Conservation (phyloP, 108 stramenopile genomes). For the Parietichytrium sp. region DNA sequence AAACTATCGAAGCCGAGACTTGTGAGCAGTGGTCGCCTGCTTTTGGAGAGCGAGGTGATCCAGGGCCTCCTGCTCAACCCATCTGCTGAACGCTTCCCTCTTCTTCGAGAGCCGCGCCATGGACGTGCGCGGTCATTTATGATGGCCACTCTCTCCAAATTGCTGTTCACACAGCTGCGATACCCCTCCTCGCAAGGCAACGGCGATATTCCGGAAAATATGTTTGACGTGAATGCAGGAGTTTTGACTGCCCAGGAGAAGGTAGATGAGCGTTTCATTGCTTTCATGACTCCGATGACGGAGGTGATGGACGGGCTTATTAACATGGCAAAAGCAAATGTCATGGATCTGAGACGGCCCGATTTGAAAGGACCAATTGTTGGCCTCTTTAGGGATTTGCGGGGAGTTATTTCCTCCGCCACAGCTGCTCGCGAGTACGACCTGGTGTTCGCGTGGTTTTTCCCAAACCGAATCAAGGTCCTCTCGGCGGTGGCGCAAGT, state of each 20-base stretch:
- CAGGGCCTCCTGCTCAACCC: constrained; percentile 30
- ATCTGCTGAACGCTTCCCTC: constrained; percentile 30
- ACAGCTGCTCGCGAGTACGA: constrained; percentile 33
- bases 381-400: constrained; percentile 9
- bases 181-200: constrained; percentile 19
- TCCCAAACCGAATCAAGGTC: constrained; percentile 17
- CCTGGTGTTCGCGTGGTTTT: constrained; percentile 18
- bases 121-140: constrained; percentile 11
- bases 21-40: constrained; percentile 12
- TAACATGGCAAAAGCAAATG: background rate
- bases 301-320: background rate
- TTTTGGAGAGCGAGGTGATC: constrained; percentile 28
- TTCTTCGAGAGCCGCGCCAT: constrained; percentile 9
- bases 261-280: constrained; percentile 17
- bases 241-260: constrained; percentile 21
- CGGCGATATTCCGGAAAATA: constrained; percentile 8
- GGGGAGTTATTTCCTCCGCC: constrained; percentile 19
- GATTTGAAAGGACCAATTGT: background rate
- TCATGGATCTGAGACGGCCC: background rate
- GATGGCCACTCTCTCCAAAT: constrained; percentile 26
- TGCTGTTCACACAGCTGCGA: constrained; percentile 18
- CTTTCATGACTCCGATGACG: constrained; percentile 17
- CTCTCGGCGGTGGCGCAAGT: background rate
- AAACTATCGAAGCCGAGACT: background rate
- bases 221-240: constrained; percentile 29